phyloP scores from a whole-genome alignment of 1,284 basidiomycete genomes.

The Ustilago shanxiensis region DNA sequence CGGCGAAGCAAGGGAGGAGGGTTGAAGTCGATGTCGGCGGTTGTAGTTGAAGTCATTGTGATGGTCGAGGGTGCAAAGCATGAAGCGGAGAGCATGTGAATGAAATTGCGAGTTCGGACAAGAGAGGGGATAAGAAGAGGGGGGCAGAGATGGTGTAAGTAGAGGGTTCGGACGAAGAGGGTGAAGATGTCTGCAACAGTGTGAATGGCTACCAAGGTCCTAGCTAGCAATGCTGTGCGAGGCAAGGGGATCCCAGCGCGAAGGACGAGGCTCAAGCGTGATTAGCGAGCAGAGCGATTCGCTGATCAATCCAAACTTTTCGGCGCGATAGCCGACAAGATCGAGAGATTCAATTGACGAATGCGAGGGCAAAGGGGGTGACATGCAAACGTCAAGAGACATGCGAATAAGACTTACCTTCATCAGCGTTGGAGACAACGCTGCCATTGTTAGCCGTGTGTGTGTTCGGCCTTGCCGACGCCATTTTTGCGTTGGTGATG shows the following conservation, averaged over 20 bases:
- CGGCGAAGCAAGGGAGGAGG: constrained; percentile 2
- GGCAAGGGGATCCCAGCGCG: background rate
- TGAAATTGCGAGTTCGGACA: background rate
- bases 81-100: no score
- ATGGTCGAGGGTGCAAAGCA: background rate
- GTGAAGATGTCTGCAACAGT: no score
- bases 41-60: constrained; percentile 9
- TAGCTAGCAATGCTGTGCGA: background rate
- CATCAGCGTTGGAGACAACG: constrained; percentile 21
- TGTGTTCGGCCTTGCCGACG: constrained; percentile 9
- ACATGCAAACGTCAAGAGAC: background rate
- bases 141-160: constrained; percentile 10
- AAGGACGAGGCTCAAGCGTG: background rate
- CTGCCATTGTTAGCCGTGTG: constrained; percentile 30
- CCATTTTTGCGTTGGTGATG: background rate
- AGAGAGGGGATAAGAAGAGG: background rate
- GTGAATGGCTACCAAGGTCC: no score
- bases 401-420: constrained; percentile 24
- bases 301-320: background rate
- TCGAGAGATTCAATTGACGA: background rate
- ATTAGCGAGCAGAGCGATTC: background rate
- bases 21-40: background rate
- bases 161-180: background rate
- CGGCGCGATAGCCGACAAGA: background rate
- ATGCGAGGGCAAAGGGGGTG: background rate